Evolutionary conservation across 208 protist species (phyloP).

Genomic region (Wallacemonas sp.): DNA sequence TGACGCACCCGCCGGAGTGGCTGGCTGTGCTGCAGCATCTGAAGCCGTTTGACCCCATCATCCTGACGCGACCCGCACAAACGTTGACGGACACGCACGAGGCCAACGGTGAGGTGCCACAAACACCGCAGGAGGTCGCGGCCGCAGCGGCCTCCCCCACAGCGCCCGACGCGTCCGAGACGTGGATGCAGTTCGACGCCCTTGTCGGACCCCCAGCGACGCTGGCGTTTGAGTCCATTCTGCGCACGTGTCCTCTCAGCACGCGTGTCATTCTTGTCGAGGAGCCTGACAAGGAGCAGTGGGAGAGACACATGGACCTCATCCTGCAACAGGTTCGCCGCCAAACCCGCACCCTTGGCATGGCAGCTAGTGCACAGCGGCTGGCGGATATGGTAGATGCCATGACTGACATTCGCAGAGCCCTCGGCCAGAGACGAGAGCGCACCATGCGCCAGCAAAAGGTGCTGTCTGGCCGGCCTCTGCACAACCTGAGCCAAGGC

Average conservation of each 20-base stretch:
- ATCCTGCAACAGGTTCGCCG: conserved; percentile 50
- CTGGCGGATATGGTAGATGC: conserved; percentile 58
- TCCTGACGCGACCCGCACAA: conserved; percentile 37
- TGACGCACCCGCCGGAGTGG: conserved; percentile 85
- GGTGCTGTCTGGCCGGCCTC: conserved; percentile 27
- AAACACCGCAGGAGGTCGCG: too few relatives aligned
- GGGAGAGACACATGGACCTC: conserved; percentile 61
- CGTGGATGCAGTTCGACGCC: conserved; percentile 46
- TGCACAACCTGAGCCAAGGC: conserved; percentile 29
- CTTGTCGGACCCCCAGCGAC: conserved; percentile 81
- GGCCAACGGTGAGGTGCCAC: too few relatives aligned
- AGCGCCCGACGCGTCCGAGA: not conserved
- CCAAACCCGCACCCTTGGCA: conserved; percentile 20
- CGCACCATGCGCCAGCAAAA: conserved; percentile 19
- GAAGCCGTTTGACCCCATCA: conserved; percentile 62
- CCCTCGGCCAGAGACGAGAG: conserved; percentile 14
- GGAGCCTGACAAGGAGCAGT: conserved; percentile 75
- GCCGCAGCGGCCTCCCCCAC: not conserved
- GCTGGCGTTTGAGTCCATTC: conserved; percentile 76
- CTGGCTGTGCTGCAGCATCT: conserved; percentile 55
- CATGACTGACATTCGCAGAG: conserved; percentile 50
- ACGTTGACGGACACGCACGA: too few relatives aligned
- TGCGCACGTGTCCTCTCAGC: conserved; percentile 68
- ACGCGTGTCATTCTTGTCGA: conserved; percentile 82
- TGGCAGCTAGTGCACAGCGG: conserved; percentile 17